Evolutionary conservation across 306 rosid genomes (phyloP), one percentile per base, ranked within the genome.

Genomic region (Quercus cerris): DNA sequence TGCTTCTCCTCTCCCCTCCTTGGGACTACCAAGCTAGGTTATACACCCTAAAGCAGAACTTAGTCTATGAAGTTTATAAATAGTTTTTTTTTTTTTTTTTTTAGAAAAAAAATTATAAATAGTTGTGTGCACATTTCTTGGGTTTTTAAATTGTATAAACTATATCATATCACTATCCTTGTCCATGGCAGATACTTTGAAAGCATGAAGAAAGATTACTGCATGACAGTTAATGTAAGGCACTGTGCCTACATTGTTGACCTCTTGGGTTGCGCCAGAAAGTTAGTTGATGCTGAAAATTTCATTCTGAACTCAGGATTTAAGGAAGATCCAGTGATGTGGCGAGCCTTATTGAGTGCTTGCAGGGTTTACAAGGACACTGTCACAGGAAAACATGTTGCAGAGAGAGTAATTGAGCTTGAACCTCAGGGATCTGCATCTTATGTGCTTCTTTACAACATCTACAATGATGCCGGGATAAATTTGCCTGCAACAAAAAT

Each of bases 281-380:
- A 78, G 79, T 77, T 90, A 75, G 82, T 46, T 12, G 88, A 88
- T 71, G 94, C 91, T 30, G 82, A 82, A 38, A 84, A 56, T 17
- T 84, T 86, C 58, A 86, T 90, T 79, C 35, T 77, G 35, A 57
- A 69, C 51, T 88, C 86, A 13, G 84, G 84, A 77, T 86, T 90
- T 25, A 61, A 75, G 76, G 64, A 84, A 20, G 84, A 90, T 74
- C 90, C 94, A 2, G 90, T 86, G 79, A 38, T 86, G 81, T 88
- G 94, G 94, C 85, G 90, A 61, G 86, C 91, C 77, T 78, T 90
- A 73, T 69, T 88, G 38, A 83, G 90, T 78, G 94, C 94, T 68
- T 88, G 94, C 78, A 76, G 87, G 82, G 83, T 88, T 69, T 77
- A 88, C 66, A 84, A 78, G 71, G 87, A 90, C 75, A 76, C 80